phyloP scores from a whole-genome alignment of 176 grass and related monocot genomes.

The Triticum timopheevii region DNA sequence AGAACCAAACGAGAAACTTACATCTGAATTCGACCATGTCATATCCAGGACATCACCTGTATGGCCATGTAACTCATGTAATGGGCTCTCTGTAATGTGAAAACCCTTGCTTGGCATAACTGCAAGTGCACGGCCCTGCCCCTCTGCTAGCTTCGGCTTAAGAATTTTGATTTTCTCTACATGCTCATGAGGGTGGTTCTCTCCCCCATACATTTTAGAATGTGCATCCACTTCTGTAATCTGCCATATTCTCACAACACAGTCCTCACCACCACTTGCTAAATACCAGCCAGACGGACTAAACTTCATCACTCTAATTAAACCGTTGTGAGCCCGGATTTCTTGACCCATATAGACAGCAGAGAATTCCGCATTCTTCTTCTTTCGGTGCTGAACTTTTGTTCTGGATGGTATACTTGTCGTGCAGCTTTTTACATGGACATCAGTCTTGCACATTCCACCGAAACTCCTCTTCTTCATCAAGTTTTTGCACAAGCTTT shows the following conservation, averaged over 20 bases:
- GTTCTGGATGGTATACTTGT: conserved; percentile 36
- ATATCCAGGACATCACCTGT: conserved; percentile 74
- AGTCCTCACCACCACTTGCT: conserved; percentile 89
- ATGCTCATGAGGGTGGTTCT: conserved; percentile 27
- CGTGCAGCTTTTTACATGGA: conserved; percentile 42
- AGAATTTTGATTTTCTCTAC: conserved; percentile 44
- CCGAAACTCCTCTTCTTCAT: conserved; percentile 37
- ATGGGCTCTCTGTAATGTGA: conserved; percentile 61
- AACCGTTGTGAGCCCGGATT: conserved; percentile 85
- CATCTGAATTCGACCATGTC: conserved; percentile 85
- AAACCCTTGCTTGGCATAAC: conserved; percentile 62
- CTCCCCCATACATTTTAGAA: conserved; percentile 33
- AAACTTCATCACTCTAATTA: conserved; percentile 84
- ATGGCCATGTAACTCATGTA: conserved; percentile 81
- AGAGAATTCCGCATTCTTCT: conserved; percentile 70
- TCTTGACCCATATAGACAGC: conserved; percentile 79
- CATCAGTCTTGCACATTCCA: conserved; percentile 48
- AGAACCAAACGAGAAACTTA: conserved; percentile 39
- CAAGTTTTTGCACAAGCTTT: conserved; percentile 62
- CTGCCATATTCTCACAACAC: conserved; percentile 68
- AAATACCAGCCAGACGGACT: conserved; percentile 80
- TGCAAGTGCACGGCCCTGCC: conserved; percentile 39
- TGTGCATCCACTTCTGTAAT: conserved; percentile 67
- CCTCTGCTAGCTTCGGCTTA: conserved; percentile 37
- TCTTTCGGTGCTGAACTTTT: conserved; percentile 62